phyloP scores from a whole-genome alignment of 1,284 basidiomycete genomes.

The Papiliotrema flavescens region DNA sequence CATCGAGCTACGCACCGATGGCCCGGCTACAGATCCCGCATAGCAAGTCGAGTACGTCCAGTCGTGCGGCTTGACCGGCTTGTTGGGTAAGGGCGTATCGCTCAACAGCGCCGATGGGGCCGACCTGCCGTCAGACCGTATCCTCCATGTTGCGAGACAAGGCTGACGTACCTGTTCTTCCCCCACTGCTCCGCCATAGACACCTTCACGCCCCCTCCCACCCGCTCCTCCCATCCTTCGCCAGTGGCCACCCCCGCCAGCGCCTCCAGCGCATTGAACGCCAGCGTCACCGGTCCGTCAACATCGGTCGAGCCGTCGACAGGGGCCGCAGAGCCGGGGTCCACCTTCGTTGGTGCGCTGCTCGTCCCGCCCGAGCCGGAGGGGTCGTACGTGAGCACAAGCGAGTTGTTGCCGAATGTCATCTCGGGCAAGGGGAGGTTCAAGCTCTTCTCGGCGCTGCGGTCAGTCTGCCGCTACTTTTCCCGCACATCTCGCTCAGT shows the following conservation, averaged over 20 bases:
- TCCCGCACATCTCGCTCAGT: neutral
- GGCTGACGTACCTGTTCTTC: conserved; percentile 66
- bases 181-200: conserved; percentile 93
- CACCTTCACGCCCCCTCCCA: conserved; percentile 88
- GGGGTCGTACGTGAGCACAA: conserved; percentile 56
- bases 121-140: conserved; percentile 6
- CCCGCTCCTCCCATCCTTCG: conserved; percentile 60
- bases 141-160: neutral
- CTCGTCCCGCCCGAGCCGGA: conserved; percentile 1
- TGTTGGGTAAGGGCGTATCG: conserved; percentile 55
- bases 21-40: conserved; percentile 57
- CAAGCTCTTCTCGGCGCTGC: conserved; percentile 67
- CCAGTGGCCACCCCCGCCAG: conserved; percentile 72
- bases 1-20: conserved; percentile 31
- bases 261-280: conserved; percentile 68
- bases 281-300: conserved; percentile 57
- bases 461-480: neutral
- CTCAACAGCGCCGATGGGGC: conserved; percentile 17
- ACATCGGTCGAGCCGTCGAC: neutral
- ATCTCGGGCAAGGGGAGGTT: conserved; percentile 89
- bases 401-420: conserved; percentile 85
- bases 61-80: conserved; percentile 79
- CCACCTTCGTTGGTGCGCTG: too few species aligned
- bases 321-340: too few species aligned
- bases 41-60: conserved; percentile 97